Evolutionary conservation across 208 protist genomes (phyloP), one percentile per base, ranked within the genome.

Genomic region (Blastocrithidia nonstop): DNA sequence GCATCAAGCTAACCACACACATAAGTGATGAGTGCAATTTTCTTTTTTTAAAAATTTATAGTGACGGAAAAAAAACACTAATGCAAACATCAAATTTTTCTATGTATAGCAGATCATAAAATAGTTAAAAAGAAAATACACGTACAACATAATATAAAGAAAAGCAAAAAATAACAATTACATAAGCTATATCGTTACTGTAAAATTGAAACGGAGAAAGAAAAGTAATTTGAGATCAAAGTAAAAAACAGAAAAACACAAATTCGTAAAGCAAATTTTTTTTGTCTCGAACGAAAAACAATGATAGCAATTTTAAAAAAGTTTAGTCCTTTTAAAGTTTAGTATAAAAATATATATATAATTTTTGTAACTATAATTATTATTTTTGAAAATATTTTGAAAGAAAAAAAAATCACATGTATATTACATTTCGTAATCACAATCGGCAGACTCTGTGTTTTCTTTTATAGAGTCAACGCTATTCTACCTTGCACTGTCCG

Each of bases 41-140:
- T 35, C 29, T 15, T 13, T 15, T 15, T 35, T 13, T 35, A 16
- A 35, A 16, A 13, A 35, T 16, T 35, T 16, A 35, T 35, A 16
- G 15, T 16, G 29, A 35, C 13, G 29, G 29, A 13, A 35, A 35
- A 35, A 35, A 35, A n/a, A 13, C 13, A 35, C 29, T 35, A 35
- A 13, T 35, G 29, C 29, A 35, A 35, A n/a, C n/a, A n/a, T n/a
- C n/a, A n/a, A n/a, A n/a, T n/a, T n/a, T n/a, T n/a, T n/a, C n/a
- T n/a, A n/a, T n/a, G n/a, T 19, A 15, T 2, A 3, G 20, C 28
- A 13, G 6, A 4, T 25, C 4, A 40, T 24, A 52, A 26, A 13
- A 50, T 16, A 50, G 21, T 19, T 37, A 37, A 15, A 9, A 50
- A 22, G 20, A 45, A 41, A 45, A 45, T 25, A 45, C 7, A 45